Percentiles rank a stretch among this genome's conserved stretches.
These are phyloP conservation scores for Heterobasidion parviporum DNA, from an alignment of 1,284 basidiomycete species.

Conservation along the genomic window DNA sequence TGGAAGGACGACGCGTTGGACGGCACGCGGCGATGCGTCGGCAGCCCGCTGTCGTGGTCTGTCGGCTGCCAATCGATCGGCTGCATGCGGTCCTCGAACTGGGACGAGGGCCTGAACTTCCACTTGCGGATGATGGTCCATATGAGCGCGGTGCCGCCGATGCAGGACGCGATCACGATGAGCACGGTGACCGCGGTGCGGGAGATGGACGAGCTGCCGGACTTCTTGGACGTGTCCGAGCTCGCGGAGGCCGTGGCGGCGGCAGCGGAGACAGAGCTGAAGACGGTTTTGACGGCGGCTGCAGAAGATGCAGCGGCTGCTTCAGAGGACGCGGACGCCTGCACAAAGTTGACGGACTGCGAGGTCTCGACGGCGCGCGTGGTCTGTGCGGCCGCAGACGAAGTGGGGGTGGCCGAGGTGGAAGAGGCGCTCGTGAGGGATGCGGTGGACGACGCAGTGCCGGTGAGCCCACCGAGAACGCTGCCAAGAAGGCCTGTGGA, in stretches of 20 bases:
- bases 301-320: slow-evolving; percentile 7
- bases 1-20: slow-evolving; percentile 66
- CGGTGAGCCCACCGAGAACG: no score
- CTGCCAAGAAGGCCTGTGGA: neutral
- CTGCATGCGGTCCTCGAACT: slow-evolving; percentile 76
- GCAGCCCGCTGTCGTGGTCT: slow-evolving; percentile 33
- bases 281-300: slow-evolving; percentile 13
- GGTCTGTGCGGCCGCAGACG: slow-evolving; percentile 12
- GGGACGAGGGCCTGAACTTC: slow-evolving; percentile 76
- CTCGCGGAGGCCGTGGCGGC: slow-evolving; percentile 14
- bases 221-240: slow-evolving; percentile 12
- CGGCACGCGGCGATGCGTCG: slow-evolving; percentile 40
- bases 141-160: slow-evolving; percentile 61
- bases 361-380: neutral
- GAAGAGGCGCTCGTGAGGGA: slow-evolving; percentile 10
- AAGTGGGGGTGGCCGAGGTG: slow-evolving; percentile 12
- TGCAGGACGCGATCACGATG: slow-evolving; percentile 59
- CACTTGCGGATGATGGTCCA: slow-evolving; percentile 90
- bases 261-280: slow-evolving; percentile 19
- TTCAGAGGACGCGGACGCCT: neutral
- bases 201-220: slow-evolving; percentile 22
- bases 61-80: slow-evolving; percentile 79
- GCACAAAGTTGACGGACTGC: neutral
- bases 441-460: neutral
- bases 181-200: slow-evolving; percentile 62